Base-by-base conservation (phyloP, 148 eudicot genomes). In the Chenopodium formosanum region DNA sequence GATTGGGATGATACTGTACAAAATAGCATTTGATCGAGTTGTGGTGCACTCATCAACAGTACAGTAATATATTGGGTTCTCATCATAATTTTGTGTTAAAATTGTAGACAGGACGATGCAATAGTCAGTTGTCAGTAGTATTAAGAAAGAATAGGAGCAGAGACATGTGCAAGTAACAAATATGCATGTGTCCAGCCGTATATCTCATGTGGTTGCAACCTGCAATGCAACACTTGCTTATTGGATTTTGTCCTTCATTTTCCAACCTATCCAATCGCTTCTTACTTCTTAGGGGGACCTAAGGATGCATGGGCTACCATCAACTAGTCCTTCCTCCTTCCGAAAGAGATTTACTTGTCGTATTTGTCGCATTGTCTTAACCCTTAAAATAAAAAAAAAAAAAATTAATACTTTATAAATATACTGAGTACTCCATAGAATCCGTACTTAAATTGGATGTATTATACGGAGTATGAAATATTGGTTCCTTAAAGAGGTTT, bases 161-260 rank as follows among this genome's bases (percentile, higher is more conserved):
- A 40, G 52, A 25, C 83, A 81, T 81, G 79, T 81, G 79, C 79
- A 52, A 48, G 73, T 34, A 23, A 40, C 73, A 81, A 81, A 68
- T 47, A 48, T 27, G 79, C 83, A 81, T 75, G 83, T 81, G 83
- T 81, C 50, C 79, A 75, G 79, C 83, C 70, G 40, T 76, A 16
- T 37, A 31, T 50, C 48, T 81, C 83, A 81, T 75, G 74, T 81
- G 82, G 9, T 66, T 74, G 50, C 52, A 1, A 29, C 66, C 74
- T 74, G 50, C 52, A 1, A 29, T 74, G 66, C 79, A 13, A 50
- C 60, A 23, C 53, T 81, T 67, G 52, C 56, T 31, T 81, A 46
- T 31, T 81, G 32, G 53, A 81, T 81, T 64, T 75, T 81, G 74
- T 67, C 74, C 32, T 81, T 52, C 34, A 50, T 81, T 69, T 81